A percentile compares a stretch with the other conserved stretches of the same genome.
Evolutionary conservation across 495 filamentous ascomycete genomes (phyloP).

Genomic region (Daldinia concentrica): DNA sequence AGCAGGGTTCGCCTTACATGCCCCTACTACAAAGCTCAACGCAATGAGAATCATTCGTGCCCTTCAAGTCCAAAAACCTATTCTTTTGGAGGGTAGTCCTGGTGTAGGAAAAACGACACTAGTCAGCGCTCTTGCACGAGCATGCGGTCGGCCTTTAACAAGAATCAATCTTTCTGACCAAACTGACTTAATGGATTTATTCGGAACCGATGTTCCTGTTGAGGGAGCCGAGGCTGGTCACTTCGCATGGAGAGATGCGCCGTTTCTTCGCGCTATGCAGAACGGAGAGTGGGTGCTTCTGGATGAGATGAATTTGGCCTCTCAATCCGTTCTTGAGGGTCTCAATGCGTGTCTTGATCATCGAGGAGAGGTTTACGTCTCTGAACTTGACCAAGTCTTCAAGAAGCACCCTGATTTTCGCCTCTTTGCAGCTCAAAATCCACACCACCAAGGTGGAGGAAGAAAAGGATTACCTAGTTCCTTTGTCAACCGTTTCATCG

Average conservation of each 20-base stretch:
- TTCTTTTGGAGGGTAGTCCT: conserved; percentile 93
- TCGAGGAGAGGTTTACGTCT: conserved; percentile 92
- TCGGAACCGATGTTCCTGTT: conserved; percentile 95
- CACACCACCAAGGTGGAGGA: conserved; percentile 95
- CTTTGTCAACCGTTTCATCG: conserved; percentile 97
- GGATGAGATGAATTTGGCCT: conserved; percentile 99
- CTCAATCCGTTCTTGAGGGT: conserved; percentile 95
- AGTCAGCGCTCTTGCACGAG: conserved; percentile 80
- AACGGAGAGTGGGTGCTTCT: conserved; percentile 93
- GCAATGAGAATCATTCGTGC: conserved; percentile 89
- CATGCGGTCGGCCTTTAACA: conserved; percentile 80
- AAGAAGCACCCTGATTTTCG: conserved; percentile 86
- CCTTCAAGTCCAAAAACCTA: conserved; percentile 87
- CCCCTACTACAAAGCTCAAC: conserved; percentile 89
- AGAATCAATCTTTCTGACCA: conserved; percentile 98
- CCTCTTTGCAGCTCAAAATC: conserved; percentile 97
- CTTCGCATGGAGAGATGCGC: conserved; percentile 94
- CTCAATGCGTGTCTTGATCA: conserved; percentile 98
- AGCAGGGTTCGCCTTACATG: conserved; percentile 77
- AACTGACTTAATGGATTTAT: conserved; percentile 95
- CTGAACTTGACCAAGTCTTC: conserved; percentile 93
- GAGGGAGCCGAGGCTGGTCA: conserved; percentile 87
- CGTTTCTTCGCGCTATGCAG: conserved; percentile 96
- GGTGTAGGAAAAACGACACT: conserved; percentile 98
- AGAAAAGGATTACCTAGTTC: conserved; percentile 94